Evolutionary conservation across 331 rosid genomes (phyloP).

Genomic region (Acacia concinna): DNA sequence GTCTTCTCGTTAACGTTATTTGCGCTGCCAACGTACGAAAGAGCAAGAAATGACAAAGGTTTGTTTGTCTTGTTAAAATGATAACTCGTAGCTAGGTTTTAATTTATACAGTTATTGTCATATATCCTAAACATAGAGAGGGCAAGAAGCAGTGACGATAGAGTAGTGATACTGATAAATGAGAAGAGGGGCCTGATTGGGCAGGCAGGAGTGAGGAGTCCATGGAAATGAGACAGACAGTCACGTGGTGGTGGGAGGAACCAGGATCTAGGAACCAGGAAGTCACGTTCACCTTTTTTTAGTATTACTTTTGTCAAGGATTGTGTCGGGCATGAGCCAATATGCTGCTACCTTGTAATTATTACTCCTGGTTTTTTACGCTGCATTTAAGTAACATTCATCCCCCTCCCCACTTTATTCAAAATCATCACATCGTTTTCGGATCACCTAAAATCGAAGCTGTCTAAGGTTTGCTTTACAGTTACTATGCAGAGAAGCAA

Average conservation of each 20-base stretch:
- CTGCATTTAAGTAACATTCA: not conserved
- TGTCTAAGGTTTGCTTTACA: slow-evolving; percentile 9
- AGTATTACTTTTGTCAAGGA: not conserved
- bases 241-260: not conserved
- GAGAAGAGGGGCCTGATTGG: not conserved
- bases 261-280: not conserved
- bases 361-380: not conserved
- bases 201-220: not conserved
- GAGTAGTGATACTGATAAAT: not conserved
- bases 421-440: slow-evolving; percentile 11
- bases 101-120: no score
- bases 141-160: not conserved
- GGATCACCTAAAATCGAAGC: slow-evolving; percentile 1
- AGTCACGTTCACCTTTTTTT: not conserved
- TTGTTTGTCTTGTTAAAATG: not conserved
- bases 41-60: not conserved
- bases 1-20: not conserved
- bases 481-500: slow-evolving; percentile 2
- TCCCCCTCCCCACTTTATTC: not conserved
- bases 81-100: not conserved
- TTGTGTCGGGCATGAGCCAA: not conserved
- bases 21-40: not conserved
- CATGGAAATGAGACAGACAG: not conserved
- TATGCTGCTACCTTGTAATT: not conserved
- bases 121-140: not conserved